phyloP scores from a whole-genome alignment of 352 stramenopile species.

The Phytophthora sp. region DNA sequence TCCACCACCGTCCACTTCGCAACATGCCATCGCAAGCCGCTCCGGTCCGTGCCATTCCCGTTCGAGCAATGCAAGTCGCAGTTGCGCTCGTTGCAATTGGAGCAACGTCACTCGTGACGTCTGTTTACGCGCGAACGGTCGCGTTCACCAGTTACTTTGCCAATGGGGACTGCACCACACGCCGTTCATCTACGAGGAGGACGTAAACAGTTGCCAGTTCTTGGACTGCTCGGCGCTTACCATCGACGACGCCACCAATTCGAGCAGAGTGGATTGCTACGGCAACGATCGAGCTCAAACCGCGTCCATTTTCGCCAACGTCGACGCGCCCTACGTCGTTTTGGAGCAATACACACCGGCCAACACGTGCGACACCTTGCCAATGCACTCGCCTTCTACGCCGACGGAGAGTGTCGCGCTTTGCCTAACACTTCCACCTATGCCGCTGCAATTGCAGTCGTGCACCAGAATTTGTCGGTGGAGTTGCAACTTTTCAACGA shows the following conservation, averaged over 20 bases:
- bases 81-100: too few species aligned
- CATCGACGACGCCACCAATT: conserved; percentile 7
- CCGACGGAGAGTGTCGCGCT: conserved; percentile 16
- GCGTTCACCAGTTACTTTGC: conserved; percentile 28
- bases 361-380: conserved; percentile 17
- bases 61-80: too few species aligned
- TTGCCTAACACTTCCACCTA: conserved; percentile 20
- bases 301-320: conserved; percentile 11
- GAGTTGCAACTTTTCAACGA: conserved; percentile 23
- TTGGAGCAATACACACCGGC: conserved; percentile 24
- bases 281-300: conserved; percentile 18
- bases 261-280: conserved; percentile 20
- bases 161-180: conserved; percentile 8
- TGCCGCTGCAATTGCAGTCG: conserved; percentile 7
- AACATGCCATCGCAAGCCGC: too few species aligned
- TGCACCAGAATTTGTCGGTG: conserved; percentile 14
- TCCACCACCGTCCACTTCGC: too few species aligned
- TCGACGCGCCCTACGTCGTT: conserved; percentile 21
- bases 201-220: conserved; percentile 20
- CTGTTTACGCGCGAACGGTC: conserved; percentile 5
- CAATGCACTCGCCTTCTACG: conserved; percentile 23
- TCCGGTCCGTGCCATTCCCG: too few species aligned
- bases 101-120: background rate
- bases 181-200: conserved; percentile 27
- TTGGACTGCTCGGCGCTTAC: conserved; percentile 6